phyloP scores from a whole-genome alignment of 768 basidiomycete genomes.

The Cyclocybe cylindracea region DNA sequence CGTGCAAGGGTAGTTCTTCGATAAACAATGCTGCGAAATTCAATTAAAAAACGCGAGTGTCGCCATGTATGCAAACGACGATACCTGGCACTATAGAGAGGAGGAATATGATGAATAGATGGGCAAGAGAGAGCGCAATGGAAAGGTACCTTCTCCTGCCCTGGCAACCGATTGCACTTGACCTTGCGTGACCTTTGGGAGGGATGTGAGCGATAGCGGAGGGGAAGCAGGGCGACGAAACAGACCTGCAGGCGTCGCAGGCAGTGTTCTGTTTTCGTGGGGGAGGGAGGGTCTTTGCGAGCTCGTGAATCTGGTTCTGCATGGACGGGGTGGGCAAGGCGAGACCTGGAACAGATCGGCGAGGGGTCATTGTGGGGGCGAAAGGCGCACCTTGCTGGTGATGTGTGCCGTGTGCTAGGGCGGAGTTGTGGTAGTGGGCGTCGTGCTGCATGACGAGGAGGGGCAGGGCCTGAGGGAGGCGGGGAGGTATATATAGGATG shows the following conservation, averaged over 20 bases:
- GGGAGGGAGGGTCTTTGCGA: constrained; percentile 79
- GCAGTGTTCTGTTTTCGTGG: constrained; percentile 92
- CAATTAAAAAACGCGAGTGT: constrained; percentile 12
- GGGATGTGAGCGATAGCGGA: constrained; percentile 16
- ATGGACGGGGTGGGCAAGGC: constrained; percentile 64
- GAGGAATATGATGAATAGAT: constrained; percentile 1
- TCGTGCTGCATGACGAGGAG: constrained; percentile 37
- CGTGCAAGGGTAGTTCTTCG: constrained; percentile 94
- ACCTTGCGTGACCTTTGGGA: constrained; percentile 75
- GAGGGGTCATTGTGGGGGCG: constrained; percentile 11
- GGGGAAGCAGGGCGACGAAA: not conserved
- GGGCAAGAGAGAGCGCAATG: constrained; percentile 8
- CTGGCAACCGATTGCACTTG: constrained; percentile 82
- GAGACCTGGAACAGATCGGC: constrained; percentile 44
- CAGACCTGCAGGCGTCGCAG: constrained; percentile 88
- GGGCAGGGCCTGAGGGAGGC: constrained; percentile 16
- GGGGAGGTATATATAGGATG: constrained; percentile 38
- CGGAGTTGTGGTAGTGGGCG: constrained; percentile 20
- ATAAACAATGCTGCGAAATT: constrained; percentile 67
- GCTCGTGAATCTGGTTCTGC: constrained; percentile 82
- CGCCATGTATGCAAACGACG: constrained; percentile 12
- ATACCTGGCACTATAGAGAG: constrained; percentile 63
- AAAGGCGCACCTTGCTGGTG: constrained; percentile 36
- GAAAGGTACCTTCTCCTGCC: constrained; percentile 71
- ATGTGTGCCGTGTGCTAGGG: constrained; percentile 10